phyloP scores from a whole-genome alignment of 2,329 filamentous ascomycete species.

The Colletotrichum sp. region DNA sequence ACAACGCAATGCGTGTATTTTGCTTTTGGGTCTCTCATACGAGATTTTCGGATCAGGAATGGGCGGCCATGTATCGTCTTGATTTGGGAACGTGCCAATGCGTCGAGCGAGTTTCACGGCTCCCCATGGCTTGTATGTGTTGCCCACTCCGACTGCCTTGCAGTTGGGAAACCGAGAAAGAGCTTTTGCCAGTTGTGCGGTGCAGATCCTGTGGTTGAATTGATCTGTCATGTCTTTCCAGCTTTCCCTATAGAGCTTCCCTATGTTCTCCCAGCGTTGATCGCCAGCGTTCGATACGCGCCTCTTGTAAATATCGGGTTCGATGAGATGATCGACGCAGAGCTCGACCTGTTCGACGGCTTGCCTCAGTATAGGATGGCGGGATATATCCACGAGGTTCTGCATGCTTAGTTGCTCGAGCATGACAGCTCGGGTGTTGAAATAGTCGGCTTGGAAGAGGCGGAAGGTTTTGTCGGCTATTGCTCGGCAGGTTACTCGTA shows the following conservation, averaged over 20 bases:
- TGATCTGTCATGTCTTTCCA: background rate
- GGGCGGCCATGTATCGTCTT: background rate
- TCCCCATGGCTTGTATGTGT: background rate
- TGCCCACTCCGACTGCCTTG: background rate
- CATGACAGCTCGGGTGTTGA: background rate
- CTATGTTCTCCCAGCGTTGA: background rate
- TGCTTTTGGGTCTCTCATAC: background rate
- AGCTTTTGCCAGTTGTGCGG: background rate
- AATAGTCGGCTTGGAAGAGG: background rate
- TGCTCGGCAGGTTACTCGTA: background rate
- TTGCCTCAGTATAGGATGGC: background rate
- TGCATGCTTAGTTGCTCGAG: background rate
- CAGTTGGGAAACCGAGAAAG: background rate
- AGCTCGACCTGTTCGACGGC: background rate
- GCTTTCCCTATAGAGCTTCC: background rate
- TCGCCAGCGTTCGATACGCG: background rate
- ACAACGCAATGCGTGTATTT: background rate
- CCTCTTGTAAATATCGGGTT: background rate
- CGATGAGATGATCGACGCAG: background rate
- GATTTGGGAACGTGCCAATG: background rate
- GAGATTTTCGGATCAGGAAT: background rate
- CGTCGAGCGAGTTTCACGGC: background rate
- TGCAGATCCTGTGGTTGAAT: background rate
- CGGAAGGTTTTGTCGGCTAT: background rate
- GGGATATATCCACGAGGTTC: background rate